These are phyloP conservation scores for Cladophialophora yegresii DNA, from an alignment of 2,329 filamentous ascomycete species.

Conservation along the genomic window DNA sequence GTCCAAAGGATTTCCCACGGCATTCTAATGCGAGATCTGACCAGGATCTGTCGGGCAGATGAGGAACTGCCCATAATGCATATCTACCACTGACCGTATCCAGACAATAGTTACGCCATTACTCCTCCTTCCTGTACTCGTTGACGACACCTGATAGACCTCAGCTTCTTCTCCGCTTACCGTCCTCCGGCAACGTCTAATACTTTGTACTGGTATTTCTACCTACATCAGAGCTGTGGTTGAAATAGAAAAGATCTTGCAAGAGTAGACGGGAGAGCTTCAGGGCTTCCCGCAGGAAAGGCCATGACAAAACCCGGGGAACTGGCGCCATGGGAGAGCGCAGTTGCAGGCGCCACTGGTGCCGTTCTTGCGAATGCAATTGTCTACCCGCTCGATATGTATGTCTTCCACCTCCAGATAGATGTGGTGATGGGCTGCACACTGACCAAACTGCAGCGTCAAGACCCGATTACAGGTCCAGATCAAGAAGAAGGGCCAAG, in stretches of 20 bases:
- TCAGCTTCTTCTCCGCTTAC: slow-evolving; percentile 5
- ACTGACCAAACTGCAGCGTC: slow-evolving; percentile 60
- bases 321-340: slow-evolving; percentile 89
- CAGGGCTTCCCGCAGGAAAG: background rate
- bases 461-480: slow-evolving; percentile 97
- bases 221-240: background rate
- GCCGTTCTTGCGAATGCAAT: slow-evolving; percentile 92
- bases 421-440: slow-evolving; percentile 2
- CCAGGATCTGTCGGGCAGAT: slow-evolving; percentile 24
- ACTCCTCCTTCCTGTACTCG: slow-evolving; percentile 3
- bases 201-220: background rate
- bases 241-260: background rate
- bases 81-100: slow-evolving; percentile 4
- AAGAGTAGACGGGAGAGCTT: slow-evolving; percentile 2
- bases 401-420: slow-evolving; percentile 43
- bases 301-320: slow-evolving; percentile 63
- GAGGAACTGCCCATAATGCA: slow-evolving; percentile 21
- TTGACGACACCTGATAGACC: background rate
- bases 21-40: slow-evolving; percentile 15
- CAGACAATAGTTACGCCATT: slow-evolving; percentile 17
- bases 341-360: slow-evolving; percentile 87
- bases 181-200: slow-evolving; percentile 10
- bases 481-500: slow-evolving; percentile 64
- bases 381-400: slow-evolving; percentile 97
- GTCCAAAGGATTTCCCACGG: slow-evolving; percentile 22